These are phyloP conservation scores for Lyophyllum shimeji DNA, from an alignment of 768 basidiomycete species.

Conservation along the genomic window DNA sequence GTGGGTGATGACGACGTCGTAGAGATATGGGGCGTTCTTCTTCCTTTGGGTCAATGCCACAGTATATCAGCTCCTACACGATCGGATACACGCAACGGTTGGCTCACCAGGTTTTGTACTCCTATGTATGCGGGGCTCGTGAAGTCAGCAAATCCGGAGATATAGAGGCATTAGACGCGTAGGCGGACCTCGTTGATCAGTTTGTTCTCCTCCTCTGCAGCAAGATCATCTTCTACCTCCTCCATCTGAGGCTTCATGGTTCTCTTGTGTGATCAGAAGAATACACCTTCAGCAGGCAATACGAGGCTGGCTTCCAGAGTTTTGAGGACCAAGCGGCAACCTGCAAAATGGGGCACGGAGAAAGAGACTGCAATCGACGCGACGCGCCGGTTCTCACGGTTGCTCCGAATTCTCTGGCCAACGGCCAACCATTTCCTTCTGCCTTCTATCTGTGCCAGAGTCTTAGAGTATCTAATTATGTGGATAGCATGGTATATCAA, in stretches of 20 bases:
- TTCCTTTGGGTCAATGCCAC: constrained; percentile 53
- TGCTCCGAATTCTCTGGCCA: not conserved
- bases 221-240: constrained; percentile 77
- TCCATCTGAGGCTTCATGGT: constrained; percentile 56
- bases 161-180: constrained; percentile 13
- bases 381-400: constrained; percentile 44
- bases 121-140: constrained; percentile 38
- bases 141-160: not conserved
- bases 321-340: not conserved
- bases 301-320: not conserved
- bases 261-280: not conserved
- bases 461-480: constrained; percentile 8
- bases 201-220: constrained; percentile 86
- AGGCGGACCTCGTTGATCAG: constrained; percentile 76
- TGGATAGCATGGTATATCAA: constrained; percentile 14
- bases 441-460: not conserved
- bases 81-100: constrained; percentile 1
- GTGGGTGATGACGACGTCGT: constrained; percentile 96
- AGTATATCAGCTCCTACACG: constrained; percentile 1
- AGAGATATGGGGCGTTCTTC: constrained; percentile 97
- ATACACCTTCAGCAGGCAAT: not conserved
- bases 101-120: constrained; percentile 80
- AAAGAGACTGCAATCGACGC: constrained; percentile 26
- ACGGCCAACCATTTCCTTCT: too few species aligned
- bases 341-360: not conserved